Evolutionary conservation across 2,329 filamentous ascomycete genomes (phyloP), one percentile per base, ranked within the genome.

Genomic region (Cladosporium sp.): DNA sequence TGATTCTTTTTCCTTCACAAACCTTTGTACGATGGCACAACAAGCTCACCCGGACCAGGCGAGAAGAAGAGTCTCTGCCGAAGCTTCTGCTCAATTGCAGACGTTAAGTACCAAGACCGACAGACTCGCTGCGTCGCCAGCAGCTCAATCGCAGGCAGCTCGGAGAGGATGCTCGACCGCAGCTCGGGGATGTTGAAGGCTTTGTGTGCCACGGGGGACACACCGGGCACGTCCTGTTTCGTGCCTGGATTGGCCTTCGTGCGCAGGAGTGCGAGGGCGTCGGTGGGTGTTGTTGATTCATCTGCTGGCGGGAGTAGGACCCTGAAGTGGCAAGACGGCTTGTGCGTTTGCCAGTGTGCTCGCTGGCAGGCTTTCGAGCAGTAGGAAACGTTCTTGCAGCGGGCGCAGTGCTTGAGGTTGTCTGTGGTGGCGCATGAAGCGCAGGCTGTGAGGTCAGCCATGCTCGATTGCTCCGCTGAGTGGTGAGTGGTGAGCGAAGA

Each of bases 311-410:
- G 24, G n/a, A 30, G 12, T 7, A 42, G 12, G 43, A 44, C 30
- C 24, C 5, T 9, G 18, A 47, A 47, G 20, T 47, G 44, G 44
- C 67, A 70, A 9, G 52, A 30, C 27, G 52, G 42, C 56, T 65
- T 68, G 59, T 83, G 79, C 58, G 67, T 73, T 58, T 71, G 75
- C 79, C 79, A 82, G 51, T 80, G 74, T 55, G 65, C 69, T 61
- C 70, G 73, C 69, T 82, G 79, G 48, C 80, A 83, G 43, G 74
- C 71, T 0, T 50, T 52, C 3, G 73, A 76, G 61, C 79, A 83
- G 48, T 82, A 83, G 19, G 38, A 41, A 5, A 53, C 47, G 54
- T 61, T 70, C 11, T 32, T 30, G 43, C 56, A 58, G 1, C 32
- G 43, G 12, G 32, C 40, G 27, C 54, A 58, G 12, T 44, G 32